Conservation (phyloP, 139 green algal genomes). For the Trebouxia sp. region DNA sequence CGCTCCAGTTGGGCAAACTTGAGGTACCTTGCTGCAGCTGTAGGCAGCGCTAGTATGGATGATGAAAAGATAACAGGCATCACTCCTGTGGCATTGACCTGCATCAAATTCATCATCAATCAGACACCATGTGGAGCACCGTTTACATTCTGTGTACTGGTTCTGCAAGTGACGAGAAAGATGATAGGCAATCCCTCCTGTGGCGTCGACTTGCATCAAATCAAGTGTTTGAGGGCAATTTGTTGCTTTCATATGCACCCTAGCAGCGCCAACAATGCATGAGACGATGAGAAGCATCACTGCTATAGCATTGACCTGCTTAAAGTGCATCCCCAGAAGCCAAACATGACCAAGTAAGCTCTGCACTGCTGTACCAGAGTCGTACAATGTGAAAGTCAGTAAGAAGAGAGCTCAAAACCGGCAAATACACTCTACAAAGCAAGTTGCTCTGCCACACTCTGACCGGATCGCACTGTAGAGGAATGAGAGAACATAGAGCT, state of each 20-base stretch:
- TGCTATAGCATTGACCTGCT: conserved; percentile 79
- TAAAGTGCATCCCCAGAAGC: no score
- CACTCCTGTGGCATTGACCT: conserved; percentile 90
- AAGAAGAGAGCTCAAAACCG: neutral
- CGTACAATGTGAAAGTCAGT: neutral
- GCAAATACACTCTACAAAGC: neutral
- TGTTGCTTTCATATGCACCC: no score
- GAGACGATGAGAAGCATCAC: conserved; percentile 99
- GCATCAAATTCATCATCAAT: neutral
- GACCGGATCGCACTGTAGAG: neutral
- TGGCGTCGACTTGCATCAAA: no score
- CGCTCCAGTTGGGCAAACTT: conserved; percentile 41
- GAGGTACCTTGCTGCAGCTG: conserved; percentile 78
- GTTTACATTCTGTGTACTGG: no score
- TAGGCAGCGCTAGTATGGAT: conserved; percentile 89
- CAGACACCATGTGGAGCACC: no score
- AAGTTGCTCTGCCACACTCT: neutral
- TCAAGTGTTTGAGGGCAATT: no score
- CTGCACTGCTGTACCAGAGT: neutral
- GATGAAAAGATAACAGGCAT: conserved; percentile 99
- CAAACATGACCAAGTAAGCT: neutral
- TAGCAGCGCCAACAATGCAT: no score
- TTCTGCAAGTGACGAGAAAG: neutral
- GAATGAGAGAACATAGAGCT: neutral
- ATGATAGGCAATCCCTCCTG: no score